Base-by-base conservation (phyloP, 805 yeast genomes). In the Yamadazyma philogaea region DNA sequence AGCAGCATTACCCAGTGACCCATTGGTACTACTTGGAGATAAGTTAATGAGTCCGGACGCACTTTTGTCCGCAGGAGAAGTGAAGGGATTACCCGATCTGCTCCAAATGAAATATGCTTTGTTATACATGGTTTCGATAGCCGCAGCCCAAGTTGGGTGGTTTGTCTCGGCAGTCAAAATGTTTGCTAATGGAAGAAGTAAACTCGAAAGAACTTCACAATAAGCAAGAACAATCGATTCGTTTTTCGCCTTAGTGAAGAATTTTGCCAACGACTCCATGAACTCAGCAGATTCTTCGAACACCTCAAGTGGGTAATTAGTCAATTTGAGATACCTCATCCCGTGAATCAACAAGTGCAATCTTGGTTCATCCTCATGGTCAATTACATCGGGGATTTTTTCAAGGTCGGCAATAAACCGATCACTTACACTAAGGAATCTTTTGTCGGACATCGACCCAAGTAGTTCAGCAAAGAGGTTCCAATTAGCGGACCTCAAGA, bases 221-320 rank as follows among this genome's bases (percentile, higher is more conserved):
- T 91, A 95, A 1, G 96, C 90, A 44, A 77, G 70, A 26, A 81
- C 71, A 1, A 91, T 72, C 3, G 81, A 73, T 39, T 80, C 79
- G 48, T 83, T 85, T 30, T 74, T 79, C 1, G 95, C 75, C 33
- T 72, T 68, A 31, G 71, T 64, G 60, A 85, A 90, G 55, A 93
- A 93, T 56, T 91, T 90, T 1, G 91, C 87, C 31, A 93, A 63
- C 12, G 96, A 86, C 47, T 81, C 84, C 47, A 91, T 65, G 55
- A 91, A 93, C 47, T 88, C 96, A 0, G 97, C 96, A 50, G 90
- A 79, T 52, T 93, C 98, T 61, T 93, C 99, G 54, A 95, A 84
- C 30, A 73, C 77, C 46, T 93, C 97, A 50, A 91, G 71, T 0
- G 99, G 97, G 50, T 86, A 86, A 50, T 89, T 84, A 38, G 82